Evolutionary conservation across 2,329 filamentous ascomycete genomes (phyloP), one percentile per base, ranked within the genome.

Genomic region (Kalmusia sp.): DNA sequence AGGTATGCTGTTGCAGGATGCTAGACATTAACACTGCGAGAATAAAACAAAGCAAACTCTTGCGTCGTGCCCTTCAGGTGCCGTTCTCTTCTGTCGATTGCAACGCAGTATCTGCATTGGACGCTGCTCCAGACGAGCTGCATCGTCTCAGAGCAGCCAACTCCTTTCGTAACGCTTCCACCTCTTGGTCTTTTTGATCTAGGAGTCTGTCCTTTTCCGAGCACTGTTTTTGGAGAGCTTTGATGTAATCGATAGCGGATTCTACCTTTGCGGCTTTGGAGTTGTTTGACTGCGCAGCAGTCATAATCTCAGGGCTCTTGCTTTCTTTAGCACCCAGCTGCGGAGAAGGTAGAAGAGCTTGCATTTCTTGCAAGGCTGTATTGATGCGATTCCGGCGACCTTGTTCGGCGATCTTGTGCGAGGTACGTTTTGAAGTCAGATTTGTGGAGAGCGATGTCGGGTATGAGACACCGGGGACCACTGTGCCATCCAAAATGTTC

Each of bases 241-340:
- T 93, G 77, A 99, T 97, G 70, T 98, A 97, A 52, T 93, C 88
- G 65, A 98, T 98, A 1, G 95, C 95, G 76, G 91, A 88, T 76
- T 99, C 95, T n/a, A 99, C 95, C 1, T 96, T 97, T 63, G 91
- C 96, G 1, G 95, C 95, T 74, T 98, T 99, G 76, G 92, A 97
- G 67, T 70, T 72, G 52, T 69, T 69, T 17, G 66, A 64, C 38
- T 75, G 74, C n/a, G 67, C 64, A 3, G 71, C 72, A 8, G 69
- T 73, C 64, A 43, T 27, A 21, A 15, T 69, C 14, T 69, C 74
- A 6, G 69, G 71, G 25, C 79, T 76, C 43, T 73, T 69, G 9
- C 64, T 64, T 14, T 70, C 68, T 21, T 59, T 63, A 3, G 59
- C 63, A 7, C 51, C 48, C 15, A 70, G 76, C 38, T 77, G 75